phyloP scores from a whole-genome alignment of 1,139 yeast genomes.

The Saccharomyces hybrid region DNA sequence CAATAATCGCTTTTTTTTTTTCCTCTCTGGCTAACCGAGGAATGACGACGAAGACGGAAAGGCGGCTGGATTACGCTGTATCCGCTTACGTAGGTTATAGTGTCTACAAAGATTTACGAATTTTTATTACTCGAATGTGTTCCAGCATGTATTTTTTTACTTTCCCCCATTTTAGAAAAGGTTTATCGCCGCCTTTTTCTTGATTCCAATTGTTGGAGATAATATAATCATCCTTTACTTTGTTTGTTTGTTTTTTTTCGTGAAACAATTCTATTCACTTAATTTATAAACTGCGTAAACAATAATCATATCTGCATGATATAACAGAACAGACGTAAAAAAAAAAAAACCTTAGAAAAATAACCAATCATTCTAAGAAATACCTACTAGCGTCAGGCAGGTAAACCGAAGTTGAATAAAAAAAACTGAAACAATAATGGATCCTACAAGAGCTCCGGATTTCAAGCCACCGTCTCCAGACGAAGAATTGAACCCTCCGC shows the following conservation, averaged over 20 bases:
- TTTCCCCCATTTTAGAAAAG: neutral
- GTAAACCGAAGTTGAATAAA: neutral
- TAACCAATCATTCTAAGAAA: neutral
- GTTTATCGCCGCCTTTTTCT: neutral
- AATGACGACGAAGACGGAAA: neutral
- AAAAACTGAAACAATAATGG: slow-evolving; percentile 41
- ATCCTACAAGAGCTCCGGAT: slow-evolving; percentile 73
- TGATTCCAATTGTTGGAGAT: neutral
- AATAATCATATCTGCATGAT: neutral
- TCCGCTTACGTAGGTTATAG: neutral
- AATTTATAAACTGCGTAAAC: neutral
- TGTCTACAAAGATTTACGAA: neutral
- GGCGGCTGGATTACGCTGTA: slow-evolving; percentile 1
- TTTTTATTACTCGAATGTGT: neutral
- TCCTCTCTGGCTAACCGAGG: neutral
- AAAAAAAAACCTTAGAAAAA: neutral
- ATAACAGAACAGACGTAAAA: neutral
- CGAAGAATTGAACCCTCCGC: slow-evolving; percentile 54
- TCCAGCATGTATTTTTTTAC: neutral
- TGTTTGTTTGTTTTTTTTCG: neutral
- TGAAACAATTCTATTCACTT: neutral
- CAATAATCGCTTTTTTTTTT: neutral
- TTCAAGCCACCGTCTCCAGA: slow-evolving; percentile 65
- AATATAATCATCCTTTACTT: neutral
- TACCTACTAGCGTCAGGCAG: neutral